A percentile compares a stretch with the other conserved stretches of the same genome.
Conservation (phyloP, 139 green algal genomes). For the Chlamydomonas eustigma region DNA sequence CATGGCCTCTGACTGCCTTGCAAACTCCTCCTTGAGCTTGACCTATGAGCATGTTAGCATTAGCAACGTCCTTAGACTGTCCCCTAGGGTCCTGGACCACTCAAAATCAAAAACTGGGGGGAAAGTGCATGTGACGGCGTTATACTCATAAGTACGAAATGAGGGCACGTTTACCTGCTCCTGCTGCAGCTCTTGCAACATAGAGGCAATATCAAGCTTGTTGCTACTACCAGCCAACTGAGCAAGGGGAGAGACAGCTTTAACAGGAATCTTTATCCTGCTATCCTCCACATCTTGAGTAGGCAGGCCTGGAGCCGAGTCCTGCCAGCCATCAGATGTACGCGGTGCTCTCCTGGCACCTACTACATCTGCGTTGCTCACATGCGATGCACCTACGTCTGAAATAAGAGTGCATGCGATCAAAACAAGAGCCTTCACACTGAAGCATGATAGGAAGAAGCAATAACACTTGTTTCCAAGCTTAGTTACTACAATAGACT, state of each 20-base stretch:
- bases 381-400: too few species aligned
- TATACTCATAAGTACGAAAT: not conserved
- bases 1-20: not conserved
- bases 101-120: not conserved
- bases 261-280: conserved; percentile 15
- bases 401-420: too few species aligned
- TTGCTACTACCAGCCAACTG: not conserved
- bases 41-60: not conserved
- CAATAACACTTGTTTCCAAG: too few species aligned
- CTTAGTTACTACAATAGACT: too few species aligned
- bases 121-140: not conserved
- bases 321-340: too few species aligned
- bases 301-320: too few species aligned
- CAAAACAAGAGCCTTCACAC: too few species aligned
- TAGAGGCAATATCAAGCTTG: not conserved
- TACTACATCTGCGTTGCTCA: too few species aligned
- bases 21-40: not conserved
- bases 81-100: too few species aligned
- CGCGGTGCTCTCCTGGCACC: too few species aligned
- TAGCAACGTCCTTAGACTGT: not conserved
- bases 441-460: too few species aligned
- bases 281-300: conserved; percentile 33
- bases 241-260: too few species aligned
- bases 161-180: not conserved
- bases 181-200: not conserved